phyloP scores from a whole-genome alignment of 352 stramenopile genomes.

The Phytophthora meadii region DNA sequence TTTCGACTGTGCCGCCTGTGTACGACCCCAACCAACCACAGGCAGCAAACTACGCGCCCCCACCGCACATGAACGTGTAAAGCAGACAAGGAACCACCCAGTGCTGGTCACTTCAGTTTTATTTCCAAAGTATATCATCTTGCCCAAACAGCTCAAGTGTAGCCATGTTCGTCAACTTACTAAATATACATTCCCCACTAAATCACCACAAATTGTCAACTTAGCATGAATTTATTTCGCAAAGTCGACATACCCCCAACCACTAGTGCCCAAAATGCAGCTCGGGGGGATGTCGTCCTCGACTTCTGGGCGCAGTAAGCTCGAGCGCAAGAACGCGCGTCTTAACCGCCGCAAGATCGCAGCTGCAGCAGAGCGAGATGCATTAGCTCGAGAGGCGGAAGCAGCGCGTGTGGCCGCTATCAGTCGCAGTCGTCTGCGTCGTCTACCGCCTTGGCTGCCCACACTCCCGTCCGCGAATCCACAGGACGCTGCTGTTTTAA shows the following conservation, averaged over 20 bases:
- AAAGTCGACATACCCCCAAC: conserved; percentile 18
- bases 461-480: conserved; percentile 27
- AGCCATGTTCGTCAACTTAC: conserved; percentile 9
- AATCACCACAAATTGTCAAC: background rate
- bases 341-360: conserved; percentile 50
- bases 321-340: conserved; percentile 51
- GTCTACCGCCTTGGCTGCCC: conserved; percentile 41
- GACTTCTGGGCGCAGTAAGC: conserved; percentile 37
- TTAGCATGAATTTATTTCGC: background rate
- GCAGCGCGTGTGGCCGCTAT: conserved; percentile 35
- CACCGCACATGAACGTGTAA: conserved; percentile 38
- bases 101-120: conserved; percentile 12
- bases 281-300: conserved; percentile 1
- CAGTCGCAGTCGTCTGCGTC: conserved; percentile 34
- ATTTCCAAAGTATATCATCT: conserved; percentile 20
- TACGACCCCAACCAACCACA: conserved; percentile 36
- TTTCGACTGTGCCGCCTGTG: conserved; percentile 51
- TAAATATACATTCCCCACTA: background rate
- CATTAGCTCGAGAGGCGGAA: conserved; percentile 34
- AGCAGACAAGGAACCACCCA: background rate
- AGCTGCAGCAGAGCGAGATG: conserved; percentile 27
- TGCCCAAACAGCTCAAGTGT: background rate
- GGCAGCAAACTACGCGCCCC: conserved; percentile 22
- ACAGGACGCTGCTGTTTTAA: conserved; percentile 24
- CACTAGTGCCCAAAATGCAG: conserved; percentile 10